phyloP scores from a whole-genome alignment of 2,329 filamentous ascomycete species.

The Epichloe bromicola region DNA sequence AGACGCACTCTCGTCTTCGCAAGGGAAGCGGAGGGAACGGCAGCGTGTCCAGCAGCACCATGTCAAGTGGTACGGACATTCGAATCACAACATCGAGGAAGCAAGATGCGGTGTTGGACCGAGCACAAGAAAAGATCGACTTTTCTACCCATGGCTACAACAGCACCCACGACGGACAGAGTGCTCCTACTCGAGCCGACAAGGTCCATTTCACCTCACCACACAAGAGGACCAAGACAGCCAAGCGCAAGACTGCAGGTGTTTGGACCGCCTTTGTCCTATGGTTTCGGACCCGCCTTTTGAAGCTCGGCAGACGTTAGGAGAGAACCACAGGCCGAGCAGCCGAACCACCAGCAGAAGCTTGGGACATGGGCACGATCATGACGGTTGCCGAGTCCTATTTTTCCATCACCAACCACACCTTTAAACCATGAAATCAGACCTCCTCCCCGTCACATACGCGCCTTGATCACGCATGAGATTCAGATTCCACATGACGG shows the following conservation, averaged over 20 bases:
- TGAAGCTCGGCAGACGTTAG: conserved; percentile 29
- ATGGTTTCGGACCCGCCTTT: conserved; percentile 45
- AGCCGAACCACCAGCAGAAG: not conserved
- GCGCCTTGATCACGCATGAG: not conserved
- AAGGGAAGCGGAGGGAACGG: conserved; percentile 21
- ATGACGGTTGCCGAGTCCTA: not conserved
- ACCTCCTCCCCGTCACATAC: not conserved
- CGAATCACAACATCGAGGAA: conserved; percentile 13
- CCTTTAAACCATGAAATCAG: not conserved
- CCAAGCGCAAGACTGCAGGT: conserved; percentile 47
- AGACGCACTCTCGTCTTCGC: conserved; percentile 28
- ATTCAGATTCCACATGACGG: not conserved
- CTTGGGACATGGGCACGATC: not conserved
- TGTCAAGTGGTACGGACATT: conserved; percentile 18
- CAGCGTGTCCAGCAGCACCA: conserved; percentile 20
- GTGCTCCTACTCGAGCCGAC: conserved; percentile 21
- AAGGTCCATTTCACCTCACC: conserved; percentile 29
- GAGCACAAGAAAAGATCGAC: conserved; percentile 30
- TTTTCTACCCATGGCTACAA: conserved; percentile 24
- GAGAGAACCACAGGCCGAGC: conserved; percentile 10
- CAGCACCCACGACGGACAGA: conserved; percentile 20
- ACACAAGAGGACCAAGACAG: conserved; percentile 29
- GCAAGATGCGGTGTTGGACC: conserved; percentile 14
- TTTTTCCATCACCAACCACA: not conserved
- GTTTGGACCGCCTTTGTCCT: conserved; percentile 51